Base-by-base conservation (phyloP, 257 asterid species). In the Lantana camara region DNA sequence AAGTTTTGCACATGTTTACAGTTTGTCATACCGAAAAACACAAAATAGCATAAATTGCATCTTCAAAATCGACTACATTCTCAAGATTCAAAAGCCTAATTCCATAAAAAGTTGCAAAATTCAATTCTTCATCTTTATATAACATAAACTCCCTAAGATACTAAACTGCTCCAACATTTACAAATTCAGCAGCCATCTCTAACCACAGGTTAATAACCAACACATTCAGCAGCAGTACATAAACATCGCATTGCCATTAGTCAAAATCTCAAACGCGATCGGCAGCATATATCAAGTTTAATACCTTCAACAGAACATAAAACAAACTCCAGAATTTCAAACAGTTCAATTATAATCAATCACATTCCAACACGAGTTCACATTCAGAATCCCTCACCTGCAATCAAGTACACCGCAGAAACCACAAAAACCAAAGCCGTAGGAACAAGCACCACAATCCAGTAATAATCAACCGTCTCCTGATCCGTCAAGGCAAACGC, bases 371-470 rank as follows among this genome's bases (percentile, higher is more conserved):
- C 4, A 7, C 21, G 44, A 46, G 46, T 65, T 62, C 55, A 32
- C 42, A 68, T 61, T 64, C 67, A 68, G 51, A 66, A 53, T 60
- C 32, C 50, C 80, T 63, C 34, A 92, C 97, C 98, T 56, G 97
- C 83, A 74, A 80, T 63, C 75, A 93, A 76, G 77, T 87, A 93
- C 16, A 81, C 82, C 21, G 64, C 59, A 0, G 98, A 83, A 32
- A 54, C 83, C 1, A 70, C 76, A 59, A 83, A 87, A 42, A 85
- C 59, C 54, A 87, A 48, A 42, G 85, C 65, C 3, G 98, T 83
- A 2, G 98, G 98, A 13, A 82, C 27, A 56, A 93, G 87, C 68
- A 90, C 89, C 69, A 93, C 94, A 90, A 87, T 90, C 98, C 97
- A 90, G 76, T 83, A 93, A 72, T 83, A 93, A 81, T 93, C 98